Evolutionary conservation across 2,329 filamentous ascomycete genomes (phyloP).

Genomic region (Stemphylium beticola): DNA sequence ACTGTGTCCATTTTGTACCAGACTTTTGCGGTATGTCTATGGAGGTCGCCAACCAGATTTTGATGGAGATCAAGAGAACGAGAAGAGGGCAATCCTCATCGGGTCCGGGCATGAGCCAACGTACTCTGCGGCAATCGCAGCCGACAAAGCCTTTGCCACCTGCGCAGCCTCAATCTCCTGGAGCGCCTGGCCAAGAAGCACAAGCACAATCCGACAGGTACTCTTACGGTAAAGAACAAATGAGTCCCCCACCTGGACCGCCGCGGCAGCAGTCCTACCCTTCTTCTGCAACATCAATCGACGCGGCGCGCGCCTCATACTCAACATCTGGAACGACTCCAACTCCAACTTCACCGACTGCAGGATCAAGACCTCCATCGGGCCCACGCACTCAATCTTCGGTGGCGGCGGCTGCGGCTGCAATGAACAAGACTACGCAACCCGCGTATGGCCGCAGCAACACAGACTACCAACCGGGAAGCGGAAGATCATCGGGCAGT

Average conservation of each 20-base stretch:
- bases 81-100: slow-evolving; percentile 69
- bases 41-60: slow-evolving; percentile 92
- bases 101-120: slow-evolving; percentile 57
- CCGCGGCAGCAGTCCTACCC: slow-evolving; percentile 52
- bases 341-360: slow-evolving; percentile 56
- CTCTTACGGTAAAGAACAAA: slow-evolving; percentile 57
- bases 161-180: slow-evolving; percentile 40
- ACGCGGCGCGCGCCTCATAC: slow-evolving; percentile 57
- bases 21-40: slow-evolving; percentile 99
- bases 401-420: slow-evolving; percentile 55
- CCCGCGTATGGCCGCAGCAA: slow-evolving; percentile 54
- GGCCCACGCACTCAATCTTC: slow-evolving; percentile 58
- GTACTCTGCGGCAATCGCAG: slow-evolving; percentile 28
- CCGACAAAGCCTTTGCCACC: slow-evolving; percentile 55
- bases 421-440: slow-evolving; percentile 50
- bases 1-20: slow-evolving; percentile 92
- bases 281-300: slow-evolving; percentile 50
- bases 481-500: slow-evolving; percentile 40
- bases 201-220: slow-evolving; percentile 51
- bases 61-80: slow-evolving; percentile 81
- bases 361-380: slow-evolving; percentile 53
- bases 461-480: slow-evolving; percentile 49
- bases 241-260: slow-evolving; percentile 44
- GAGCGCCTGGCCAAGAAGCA: slow-evolving; percentile 50
- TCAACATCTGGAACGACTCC: slow-evolving; percentile 41